Evolutionary conservation across 2,329 filamentous ascomycete species (phyloP).

Genomic region (Aspergillus puulaauensis): DNA sequence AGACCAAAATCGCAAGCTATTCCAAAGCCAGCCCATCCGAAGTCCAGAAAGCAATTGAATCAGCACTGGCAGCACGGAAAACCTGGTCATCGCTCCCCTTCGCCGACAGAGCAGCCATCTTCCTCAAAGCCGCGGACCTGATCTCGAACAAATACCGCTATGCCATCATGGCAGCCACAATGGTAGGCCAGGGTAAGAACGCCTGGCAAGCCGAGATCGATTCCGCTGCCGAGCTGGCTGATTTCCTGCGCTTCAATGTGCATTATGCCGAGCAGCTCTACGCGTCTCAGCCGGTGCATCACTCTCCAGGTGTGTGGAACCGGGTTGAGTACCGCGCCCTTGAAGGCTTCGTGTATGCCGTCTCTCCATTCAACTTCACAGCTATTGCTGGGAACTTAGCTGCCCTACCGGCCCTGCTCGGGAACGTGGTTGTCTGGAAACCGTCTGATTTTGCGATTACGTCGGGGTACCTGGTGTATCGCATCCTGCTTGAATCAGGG

Average conservation of each 20-base stretch:
- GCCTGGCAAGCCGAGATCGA: conserved; percentile 99
- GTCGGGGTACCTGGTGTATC: conserved; percentile 85
- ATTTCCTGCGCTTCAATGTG: conserved; percentile 90
- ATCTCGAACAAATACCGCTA: conserved; percentile 92
- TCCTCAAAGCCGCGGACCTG: conserved; percentile 92
- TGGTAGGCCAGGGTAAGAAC: conserved; percentile 97
- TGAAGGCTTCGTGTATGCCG: conserved; percentile 92
- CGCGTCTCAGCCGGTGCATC: conserved; percentile 78
- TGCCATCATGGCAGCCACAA: conserved; percentile 93
- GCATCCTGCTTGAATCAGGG: conserved; percentile 87
- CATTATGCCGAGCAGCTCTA: conserved; percentile 92
- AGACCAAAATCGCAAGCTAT: conserved; percentile 62
- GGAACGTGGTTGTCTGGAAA: conserved; percentile 97
- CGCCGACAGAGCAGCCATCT: conserved; percentile 85
- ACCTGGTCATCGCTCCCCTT: conserved; percentile 87
- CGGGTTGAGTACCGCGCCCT: conserved; percentile 84
- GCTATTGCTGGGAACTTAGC: conserved; percentile 88
- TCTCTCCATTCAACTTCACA: conserved; percentile 96
- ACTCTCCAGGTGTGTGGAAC: conserved; percentile 86
- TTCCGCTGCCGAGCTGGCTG: conserved; percentile 86
- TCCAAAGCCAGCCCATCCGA: conserved; percentile 73
- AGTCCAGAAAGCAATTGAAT: conserved; percentile 75
- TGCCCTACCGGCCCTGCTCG: conserved; percentile 79
- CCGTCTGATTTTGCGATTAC: conserved; percentile 85
- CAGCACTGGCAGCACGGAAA: conserved; percentile 80